A percentile compares a stretch with the other conserved stretches of the same genome.
phyloP scores from a whole-genome alignment of 192 early-diverging fungal genomes.

The Spizellomyces punctatus region DNA sequence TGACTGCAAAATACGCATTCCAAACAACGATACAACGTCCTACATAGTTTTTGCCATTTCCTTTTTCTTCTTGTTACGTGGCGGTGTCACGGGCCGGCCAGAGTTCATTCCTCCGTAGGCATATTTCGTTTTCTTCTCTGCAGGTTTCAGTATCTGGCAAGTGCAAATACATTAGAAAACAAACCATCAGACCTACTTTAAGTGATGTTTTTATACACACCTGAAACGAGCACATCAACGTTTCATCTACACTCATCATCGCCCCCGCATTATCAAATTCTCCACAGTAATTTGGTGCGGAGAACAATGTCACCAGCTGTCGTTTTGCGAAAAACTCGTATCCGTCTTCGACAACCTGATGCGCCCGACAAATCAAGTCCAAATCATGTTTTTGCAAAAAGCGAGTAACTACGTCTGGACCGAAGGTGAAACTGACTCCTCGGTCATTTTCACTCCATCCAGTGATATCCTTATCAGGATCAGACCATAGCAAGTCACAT shows the following conservation, averaged over 20 bases:
- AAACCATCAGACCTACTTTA: background rate
- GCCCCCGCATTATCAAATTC: conserved; percentile 71
- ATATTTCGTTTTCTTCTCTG: conserved; percentile 89
- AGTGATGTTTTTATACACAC: conserved; percentile 11
- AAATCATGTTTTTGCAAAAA: conserved; percentile 97
- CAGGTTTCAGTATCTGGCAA: conserved; percentile 88
- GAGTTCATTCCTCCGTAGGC: conserved; percentile 67
- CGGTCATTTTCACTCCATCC: conserved; percentile 98
- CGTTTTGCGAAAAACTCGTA: conserved; percentile 99
- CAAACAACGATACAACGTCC: background rate
- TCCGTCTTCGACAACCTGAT: conserved; percentile 98
- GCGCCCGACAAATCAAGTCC: conserved; percentile 96
- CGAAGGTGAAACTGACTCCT: conserved; percentile 95
- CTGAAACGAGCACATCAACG: conserved; percentile 70
- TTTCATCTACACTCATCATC: conserved; percentile 74
- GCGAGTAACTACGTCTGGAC: conserved; percentile 88
- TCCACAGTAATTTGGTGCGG: conserved; percentile 96
- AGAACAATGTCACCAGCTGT: conserved; percentile 94
- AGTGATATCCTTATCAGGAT: conserved; percentile 94
- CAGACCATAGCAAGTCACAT: conserved; percentile 96
- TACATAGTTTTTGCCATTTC: conserved; percentile 57
- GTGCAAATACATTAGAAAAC: background rate
- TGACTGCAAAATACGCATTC: no score
- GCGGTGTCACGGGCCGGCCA: conserved; percentile 74
- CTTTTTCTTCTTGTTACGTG: conserved; percentile 64